Conservation (phyloP, 192 early-diverging fungal genomes). For the Powellomyces hirtus region DNA sequence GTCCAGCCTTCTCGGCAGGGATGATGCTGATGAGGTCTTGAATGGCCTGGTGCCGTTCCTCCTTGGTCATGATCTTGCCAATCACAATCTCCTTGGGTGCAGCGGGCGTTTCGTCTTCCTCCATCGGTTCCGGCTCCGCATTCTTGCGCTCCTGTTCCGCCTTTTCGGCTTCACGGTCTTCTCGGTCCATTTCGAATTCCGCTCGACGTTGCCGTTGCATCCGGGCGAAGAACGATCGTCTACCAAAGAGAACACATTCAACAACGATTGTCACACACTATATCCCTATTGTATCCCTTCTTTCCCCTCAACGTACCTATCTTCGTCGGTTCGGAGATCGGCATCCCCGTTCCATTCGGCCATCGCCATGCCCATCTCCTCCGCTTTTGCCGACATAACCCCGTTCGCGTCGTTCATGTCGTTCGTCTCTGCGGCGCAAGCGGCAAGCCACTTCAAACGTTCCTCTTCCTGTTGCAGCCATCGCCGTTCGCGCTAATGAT, state of each 20-base stretch:
- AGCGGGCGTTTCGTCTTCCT: constrained; percentile 23
- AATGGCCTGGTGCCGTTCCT: constrained; percentile 64
- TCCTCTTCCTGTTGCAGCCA: constrained; percentile 59
- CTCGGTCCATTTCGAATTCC: constrained; percentile 35
- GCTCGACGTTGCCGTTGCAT: constrained; percentile 11
- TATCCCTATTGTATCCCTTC: no score
- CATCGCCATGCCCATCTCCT: constrained; percentile 39
- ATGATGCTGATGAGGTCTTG: constrained; percentile 67
- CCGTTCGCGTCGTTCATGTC: constrained; percentile 36
- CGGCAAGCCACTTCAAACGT: constrained; percentile 27
- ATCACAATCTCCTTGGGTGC: constrained; percentile 41
- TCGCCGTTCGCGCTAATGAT: constrained; percentile 65
- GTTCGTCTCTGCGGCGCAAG: constrained; percentile 43
- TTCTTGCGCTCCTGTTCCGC: constrained; percentile 24
- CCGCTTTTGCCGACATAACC: constrained; percentile 39
- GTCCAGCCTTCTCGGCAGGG: constrained; percentile 63
- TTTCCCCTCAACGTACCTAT: constrained; percentile 5
- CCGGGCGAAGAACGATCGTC: constrained; percentile 13
- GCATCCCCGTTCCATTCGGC: constrained; percentile 74
- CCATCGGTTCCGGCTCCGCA: constrained; percentile 15
- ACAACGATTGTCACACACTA: constrained; percentile 1
- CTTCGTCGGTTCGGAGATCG: constrained; percentile 46
- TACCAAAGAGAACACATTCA: background rate
- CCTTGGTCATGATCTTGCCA: constrained; percentile 59
- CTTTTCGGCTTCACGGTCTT: constrained; percentile 54